Evolutionary conservation across 208 protist species (phyloP).

Genomic region (Wallacemonas sp.): DNA sequence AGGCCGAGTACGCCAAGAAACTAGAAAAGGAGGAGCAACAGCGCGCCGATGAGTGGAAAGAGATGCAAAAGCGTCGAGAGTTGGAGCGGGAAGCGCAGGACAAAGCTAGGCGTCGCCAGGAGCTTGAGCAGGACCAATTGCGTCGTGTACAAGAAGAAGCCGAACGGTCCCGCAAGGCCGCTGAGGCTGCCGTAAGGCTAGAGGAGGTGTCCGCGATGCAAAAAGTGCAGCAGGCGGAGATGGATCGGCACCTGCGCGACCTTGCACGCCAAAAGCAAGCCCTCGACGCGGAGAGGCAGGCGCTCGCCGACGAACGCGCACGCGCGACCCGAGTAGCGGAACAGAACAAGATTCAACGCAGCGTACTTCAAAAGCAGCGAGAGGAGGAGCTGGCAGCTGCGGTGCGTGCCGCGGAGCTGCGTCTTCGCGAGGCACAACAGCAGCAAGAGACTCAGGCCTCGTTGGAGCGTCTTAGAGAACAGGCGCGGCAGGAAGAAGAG

Average conservation of each 20-base stretch:
- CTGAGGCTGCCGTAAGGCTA: constrained; percentile 41
- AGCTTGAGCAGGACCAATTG: constrained; percentile 38
- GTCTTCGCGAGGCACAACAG: constrained; percentile 57
- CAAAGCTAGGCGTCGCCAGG: constrained; percentile 34
- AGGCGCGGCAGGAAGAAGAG: constrained; percentile 43
- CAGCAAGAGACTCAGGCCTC: constrained; percentile 44
- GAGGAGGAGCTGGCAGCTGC: constrained; percentile 61
- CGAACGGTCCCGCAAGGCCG: constrained; percentile 29
- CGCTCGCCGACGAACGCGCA: constrained; percentile 55
- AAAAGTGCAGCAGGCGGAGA: constrained; percentile 66
- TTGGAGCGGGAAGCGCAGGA: constrained; percentile 50
- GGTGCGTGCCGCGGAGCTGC: constrained; percentile 56
- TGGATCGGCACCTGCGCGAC: constrained; percentile 73
- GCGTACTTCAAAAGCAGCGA: constrained; percentile 43
- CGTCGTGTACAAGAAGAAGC: constrained; percentile 47
- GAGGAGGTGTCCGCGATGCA: constrained; percentile 61
- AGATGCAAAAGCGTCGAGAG: constrained; percentile 70
- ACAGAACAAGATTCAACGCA: constrained; percentile 41
- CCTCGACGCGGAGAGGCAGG: constrained; percentile 59
- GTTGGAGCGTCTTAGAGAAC: constrained; percentile 27
- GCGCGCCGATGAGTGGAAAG: constrained; percentile 65
- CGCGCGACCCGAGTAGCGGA: constrained; percentile 34
- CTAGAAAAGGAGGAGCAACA: constrained; percentile 72
- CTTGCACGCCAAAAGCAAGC: constrained; percentile 65
- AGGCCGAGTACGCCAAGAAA: constrained; percentile 68